Evolutionary conservation across 2,329 filamentous ascomycete genomes (phyloP), one percentile per base, ranked within the genome.

Genomic region (Coniochaeta sp.): DNA sequence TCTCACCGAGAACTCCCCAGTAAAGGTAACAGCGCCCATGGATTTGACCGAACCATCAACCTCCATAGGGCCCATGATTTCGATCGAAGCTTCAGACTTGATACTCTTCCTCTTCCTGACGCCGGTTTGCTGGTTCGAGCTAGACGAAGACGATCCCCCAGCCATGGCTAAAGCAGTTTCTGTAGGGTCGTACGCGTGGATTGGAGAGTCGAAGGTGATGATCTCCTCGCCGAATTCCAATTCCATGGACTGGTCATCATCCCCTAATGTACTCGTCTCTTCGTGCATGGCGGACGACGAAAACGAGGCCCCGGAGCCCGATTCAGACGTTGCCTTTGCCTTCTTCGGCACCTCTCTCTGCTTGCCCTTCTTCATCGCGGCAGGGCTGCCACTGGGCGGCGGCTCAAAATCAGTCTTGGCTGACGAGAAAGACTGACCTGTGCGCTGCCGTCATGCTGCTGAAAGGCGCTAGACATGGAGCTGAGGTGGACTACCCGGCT

Each of bases 11-110:
- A 81, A 73, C 58, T 79, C 75, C 3, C 77, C 79, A 4, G 72
- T 67, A 28, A 82, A 72, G 16, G 68, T 73, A 57, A 82, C 74
- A 30, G 73, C 74, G 7, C 77, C 74, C 58, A 75, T 77, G 6
- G 75, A 77, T 62, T 75, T 74, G 65, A 83, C 75, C 3, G 76
- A 79, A 12, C 77, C 77, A 26, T 73, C 71, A 22, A 83, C 74
- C 61, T 82, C 77, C 62, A 81, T 69, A 9, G 79, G 79, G 1
- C 79, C 79, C 3, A 69, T 65, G 6, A 81, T 70, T 26, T 71
- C 65, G 59, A 80, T 64, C 38, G 74, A 69, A 17, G 72, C 66
- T 38, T 79, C 77, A 57, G 74, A 78, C 63, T 73, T 73, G 66
- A 81, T 75, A 63, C 72, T 74, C 59, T 71, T 72, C 17, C 71